Conservation (phyloP, 2,329 filamentous ascomycete species). For the Penicillium nordicum region DNA sequence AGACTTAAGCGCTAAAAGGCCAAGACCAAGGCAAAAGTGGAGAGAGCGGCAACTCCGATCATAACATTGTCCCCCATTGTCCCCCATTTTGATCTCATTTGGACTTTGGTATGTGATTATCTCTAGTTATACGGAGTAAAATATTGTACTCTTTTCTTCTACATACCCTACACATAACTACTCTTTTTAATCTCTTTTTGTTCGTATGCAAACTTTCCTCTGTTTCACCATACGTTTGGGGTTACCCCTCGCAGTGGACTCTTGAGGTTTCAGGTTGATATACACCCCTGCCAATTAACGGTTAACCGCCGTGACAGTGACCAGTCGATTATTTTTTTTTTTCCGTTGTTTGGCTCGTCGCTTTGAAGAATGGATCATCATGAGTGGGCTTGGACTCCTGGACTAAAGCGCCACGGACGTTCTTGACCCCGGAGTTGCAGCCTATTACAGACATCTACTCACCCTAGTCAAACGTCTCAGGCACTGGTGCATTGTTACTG, state of each 20-base stretch:
- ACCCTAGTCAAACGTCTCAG: not conserved
- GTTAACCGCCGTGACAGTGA: constrained; percentile 5
- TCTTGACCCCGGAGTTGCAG: not conserved
- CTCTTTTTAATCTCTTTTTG: not conserved
- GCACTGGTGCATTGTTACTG: not conserved
- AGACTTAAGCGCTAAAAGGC: not conserved
- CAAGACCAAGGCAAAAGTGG: not conserved
- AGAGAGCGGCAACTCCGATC: not conserved
- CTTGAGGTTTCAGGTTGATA: constrained; percentile 7
- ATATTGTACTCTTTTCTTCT: too few species aligned
- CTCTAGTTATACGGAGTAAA: too few species aligned
- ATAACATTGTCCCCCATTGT: not conserved
- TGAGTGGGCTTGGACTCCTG: not conserved
- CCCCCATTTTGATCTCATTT: not conserved
- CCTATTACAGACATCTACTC: not conserved
- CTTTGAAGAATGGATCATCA: constrained; percentile 9
- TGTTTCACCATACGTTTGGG: constrained; percentile 6
- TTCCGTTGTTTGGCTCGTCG: not conserved
- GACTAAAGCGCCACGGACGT: not conserved
- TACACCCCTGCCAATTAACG: not conserved
- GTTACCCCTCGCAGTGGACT: not conserved
- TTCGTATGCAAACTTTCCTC: not conserved
- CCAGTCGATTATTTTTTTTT: not conserved
- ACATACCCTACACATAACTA: too few species aligned
- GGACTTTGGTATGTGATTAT: not conserved